These are phyloP conservation scores for Dioszegia aurantiaca DNA, from an alignment of 768 basidiomycete genomes.

Conservation along the genomic window DNA sequence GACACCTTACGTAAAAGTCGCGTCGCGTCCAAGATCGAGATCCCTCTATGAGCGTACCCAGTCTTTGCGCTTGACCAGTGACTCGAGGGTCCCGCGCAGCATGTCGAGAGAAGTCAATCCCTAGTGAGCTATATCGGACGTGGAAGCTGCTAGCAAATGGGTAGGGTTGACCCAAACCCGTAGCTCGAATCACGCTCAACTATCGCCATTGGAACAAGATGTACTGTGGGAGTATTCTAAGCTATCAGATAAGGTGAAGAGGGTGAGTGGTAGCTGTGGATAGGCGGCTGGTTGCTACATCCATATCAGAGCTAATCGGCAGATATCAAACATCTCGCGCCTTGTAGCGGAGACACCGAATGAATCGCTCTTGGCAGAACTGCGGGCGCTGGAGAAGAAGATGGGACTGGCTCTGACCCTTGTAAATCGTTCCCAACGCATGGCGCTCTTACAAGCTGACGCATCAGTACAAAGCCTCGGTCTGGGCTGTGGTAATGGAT, in stretches of 20 bases:
- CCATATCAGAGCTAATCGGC: too few species aligned
- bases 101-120: slow-evolving; percentile 8
- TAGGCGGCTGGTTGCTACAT: slow-evolving; percentile 5
- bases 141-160: neutral
- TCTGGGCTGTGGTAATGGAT: slow-evolving; percentile 77
- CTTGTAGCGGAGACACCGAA: slow-evolving; percentile 72
- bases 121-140: slow-evolving; percentile 1
- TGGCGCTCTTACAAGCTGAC: neutral
- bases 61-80: neutral
- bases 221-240: slow-evolving; percentile 93
- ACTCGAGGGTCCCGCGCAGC: neutral
- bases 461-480: slow-evolving; percentile 88
- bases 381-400: slow-evolving; percentile 82
- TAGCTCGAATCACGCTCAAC: slow-evolving; percentile 62
- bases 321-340: slow-evolving; percentile 57
- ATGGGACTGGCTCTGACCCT: slow-evolving; percentile 92
- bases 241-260: slow-evolving; percentile 72
- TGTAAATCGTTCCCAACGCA: slow-evolving; percentile 56
- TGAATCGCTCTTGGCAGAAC: slow-evolving; percentile 67
- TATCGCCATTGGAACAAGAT: slow-evolving; percentile 69
- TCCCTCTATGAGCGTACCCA: neutral
- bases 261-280: slow-evolving; percentile 57
- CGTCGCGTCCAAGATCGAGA: neutral
- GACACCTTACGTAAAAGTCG: slow-evolving; percentile 1
- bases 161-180: neutral